Conservation (phyloP, 371 early-diverging fungal genomes). For the Syncephalastrum racemosum region DNA sequence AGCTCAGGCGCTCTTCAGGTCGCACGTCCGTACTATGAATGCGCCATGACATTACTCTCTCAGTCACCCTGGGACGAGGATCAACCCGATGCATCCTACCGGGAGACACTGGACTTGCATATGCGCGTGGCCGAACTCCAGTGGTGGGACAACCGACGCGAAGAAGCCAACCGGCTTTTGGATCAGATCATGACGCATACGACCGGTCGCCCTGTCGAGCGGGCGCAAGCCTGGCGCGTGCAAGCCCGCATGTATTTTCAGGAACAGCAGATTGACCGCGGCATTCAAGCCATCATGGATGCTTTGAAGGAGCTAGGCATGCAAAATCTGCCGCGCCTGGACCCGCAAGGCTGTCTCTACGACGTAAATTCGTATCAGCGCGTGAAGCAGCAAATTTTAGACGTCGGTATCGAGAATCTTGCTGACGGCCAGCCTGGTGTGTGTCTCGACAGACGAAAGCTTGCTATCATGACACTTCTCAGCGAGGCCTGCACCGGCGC, state of each 20-base stretch:
- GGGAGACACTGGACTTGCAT: slow-evolving; percentile 38
- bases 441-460: slow-evolving; percentile 21
- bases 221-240: slow-evolving; percentile 36
- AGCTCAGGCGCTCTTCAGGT: slow-evolving; percentile 38
- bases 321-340: slow-evolving; percentile 10
- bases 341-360: slow-evolving; percentile 1
- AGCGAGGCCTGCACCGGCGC: slow-evolving; percentile 44
- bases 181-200: slow-evolving; percentile 33
- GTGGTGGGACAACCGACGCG: slow-evolving; percentile 21
- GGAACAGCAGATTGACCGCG: slow-evolving; percentile 31
- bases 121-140: slow-evolving; percentile 31
- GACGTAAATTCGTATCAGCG: slow-evolving; percentile 11
- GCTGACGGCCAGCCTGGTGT: slow-evolving; percentile 8
- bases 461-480: slow-evolving; percentile 35
- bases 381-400: slow-evolving; percentile 17
- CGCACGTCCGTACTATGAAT: slow-evolving; percentile 26
- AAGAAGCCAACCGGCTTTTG: slow-evolving; percentile 14
- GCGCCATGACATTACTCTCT: slow-evolving; percentile 26
- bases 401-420: slow-evolving; percentile 26
- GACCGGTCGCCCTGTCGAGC: slow-evolving; percentile 25
- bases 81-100: slow-evolving; percentile 28
- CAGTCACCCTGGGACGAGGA: slow-evolving; percentile 28
- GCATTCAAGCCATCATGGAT: slow-evolving; percentile 31
- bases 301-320: slow-evolving; percentile 32
- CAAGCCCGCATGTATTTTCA: slow-evolving; percentile 38